Conservation (phyloP, 257 asterid species). For the Buddleja alternifolia region DNA sequence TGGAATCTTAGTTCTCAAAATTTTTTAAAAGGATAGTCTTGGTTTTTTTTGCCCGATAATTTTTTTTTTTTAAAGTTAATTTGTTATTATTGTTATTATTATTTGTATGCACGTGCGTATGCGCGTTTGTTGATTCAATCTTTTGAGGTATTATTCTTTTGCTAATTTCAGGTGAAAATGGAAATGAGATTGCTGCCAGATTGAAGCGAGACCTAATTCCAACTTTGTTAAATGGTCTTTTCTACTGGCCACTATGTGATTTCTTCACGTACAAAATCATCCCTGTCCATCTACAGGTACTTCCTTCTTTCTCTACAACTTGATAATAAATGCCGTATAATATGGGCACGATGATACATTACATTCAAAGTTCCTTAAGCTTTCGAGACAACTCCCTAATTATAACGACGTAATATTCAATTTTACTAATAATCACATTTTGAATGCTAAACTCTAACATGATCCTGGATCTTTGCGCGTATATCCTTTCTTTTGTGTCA, state of each 20-base stretch:
- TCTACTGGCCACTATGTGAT: slow-evolving; percentile 92
- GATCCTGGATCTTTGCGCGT: not conserved
- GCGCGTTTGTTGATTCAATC: not conserved
- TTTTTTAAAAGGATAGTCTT: not conserved
- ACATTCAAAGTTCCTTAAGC: not conserved
- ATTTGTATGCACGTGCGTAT: no score
- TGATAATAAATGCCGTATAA: not conserved
- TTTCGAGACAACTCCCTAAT: not conserved
- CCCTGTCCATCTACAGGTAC: slow-evolving; percentile 89
- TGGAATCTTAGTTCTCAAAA: not conserved
- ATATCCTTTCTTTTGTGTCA: slow-evolving; percentile 13
- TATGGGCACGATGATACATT: not conserved
- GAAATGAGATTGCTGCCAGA: slow-evolving; percentile 66
- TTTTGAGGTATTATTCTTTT: slow-evolving; percentile 1
- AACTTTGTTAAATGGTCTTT: slow-evolving; percentile 66
- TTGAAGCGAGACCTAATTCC: slow-evolving; percentile 86
- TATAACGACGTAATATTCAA: not conserved
- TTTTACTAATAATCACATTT: not conserved
- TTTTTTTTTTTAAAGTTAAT: not conserved
- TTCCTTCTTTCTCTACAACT: slow-evolving; percentile 4
- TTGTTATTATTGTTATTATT: no score
- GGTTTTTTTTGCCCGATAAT: not conserved
- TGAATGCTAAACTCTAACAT: not conserved
- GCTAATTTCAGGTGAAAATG: slow-evolving; percentile 59
- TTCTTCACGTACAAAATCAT: slow-evolving; percentile 76